Evolutionary conservation across 2,329 filamentous ascomycete species (phyloP).

Genomic region (Neonectria faginata): DNA sequence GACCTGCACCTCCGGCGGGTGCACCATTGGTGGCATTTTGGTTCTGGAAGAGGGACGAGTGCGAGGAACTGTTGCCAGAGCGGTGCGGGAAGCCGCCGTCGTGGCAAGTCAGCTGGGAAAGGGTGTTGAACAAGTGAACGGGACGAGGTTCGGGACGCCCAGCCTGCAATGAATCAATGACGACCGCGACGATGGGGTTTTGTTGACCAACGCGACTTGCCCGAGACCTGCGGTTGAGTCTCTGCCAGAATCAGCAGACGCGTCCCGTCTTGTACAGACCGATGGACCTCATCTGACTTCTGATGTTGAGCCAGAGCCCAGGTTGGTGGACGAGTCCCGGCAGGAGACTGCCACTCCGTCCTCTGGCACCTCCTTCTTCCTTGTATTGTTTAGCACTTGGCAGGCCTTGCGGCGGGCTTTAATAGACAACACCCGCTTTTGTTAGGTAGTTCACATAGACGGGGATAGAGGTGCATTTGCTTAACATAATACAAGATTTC

Average conservation of each 20-base stretch:
- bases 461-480: constrained; percentile 39
- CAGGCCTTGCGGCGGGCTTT: constrained; percentile 32
- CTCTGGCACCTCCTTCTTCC: constrained; percentile 22
- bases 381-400: constrained; percentile 31
- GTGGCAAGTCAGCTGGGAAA: constrained; percentile 72
- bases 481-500: constrained; percentile 35
- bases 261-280: constrained; percentile 13
- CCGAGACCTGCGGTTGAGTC: not conserved
- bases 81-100: constrained; percentile 76
- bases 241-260: constrained; percentile 4
- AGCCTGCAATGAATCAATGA: constrained; percentile 31
- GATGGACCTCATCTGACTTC: constrained; percentile 6
- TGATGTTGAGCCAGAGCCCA: constrained; percentile 13
- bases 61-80: constrained; percentile 73
- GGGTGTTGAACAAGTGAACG: constrained; percentile 54
- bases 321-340: constrained; percentile 11
- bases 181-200: constrained; percentile 9
- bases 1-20: constrained; percentile 82
- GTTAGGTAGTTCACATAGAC: constrained; percentile 42
- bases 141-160: constrained; percentile 44
- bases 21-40: constrained; percentile 79
- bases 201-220: not conserved
- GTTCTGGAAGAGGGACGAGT: constrained; percentile 80
- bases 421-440: constrained; percentile 36
- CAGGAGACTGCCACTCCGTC: constrained; percentile 3